Conservation (phyloP, 495 filamentous ascomycete genomes). For the Glarea lozoyensis region DNA sequence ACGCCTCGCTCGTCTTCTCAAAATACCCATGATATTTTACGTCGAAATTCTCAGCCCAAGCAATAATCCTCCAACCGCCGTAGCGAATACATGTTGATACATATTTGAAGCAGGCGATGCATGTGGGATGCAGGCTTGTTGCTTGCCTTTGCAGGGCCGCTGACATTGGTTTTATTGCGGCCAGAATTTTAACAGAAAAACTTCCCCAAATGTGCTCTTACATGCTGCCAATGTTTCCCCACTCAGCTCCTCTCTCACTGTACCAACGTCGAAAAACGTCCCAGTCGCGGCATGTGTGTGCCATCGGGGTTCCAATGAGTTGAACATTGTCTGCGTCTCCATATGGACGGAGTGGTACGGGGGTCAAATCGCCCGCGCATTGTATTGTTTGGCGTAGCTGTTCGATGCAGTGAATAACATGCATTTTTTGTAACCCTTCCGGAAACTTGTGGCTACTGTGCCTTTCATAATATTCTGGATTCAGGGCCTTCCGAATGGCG, state of each 20-base stretch:
- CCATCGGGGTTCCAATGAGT: constrained; percentile 7
- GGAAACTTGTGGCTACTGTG: constrained; percentile 5
- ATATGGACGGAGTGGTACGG: constrained; percentile 3
- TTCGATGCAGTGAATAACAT: constrained; percentile 14
- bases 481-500: constrained; percentile 10
- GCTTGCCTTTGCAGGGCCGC: too few species aligned
- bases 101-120: too few species aligned
- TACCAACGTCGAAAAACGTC: constrained; percentile 11
- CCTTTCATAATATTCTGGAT: constrained; percentile 12
- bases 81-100: too few species aligned
- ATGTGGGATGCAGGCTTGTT: too few species aligned
- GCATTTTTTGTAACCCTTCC: not conserved
- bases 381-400: constrained; percentile 13
- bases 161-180: too few species aligned
- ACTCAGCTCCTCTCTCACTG: constrained; percentile 5
- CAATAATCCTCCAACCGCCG: too few species aligned
- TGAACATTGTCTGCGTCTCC: constrained; percentile 1
- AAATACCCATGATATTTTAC: constrained; percentile 25
- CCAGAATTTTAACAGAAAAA: too few species aligned
- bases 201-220: too few species aligned
- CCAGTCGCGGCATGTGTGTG: constrained; percentile 13
- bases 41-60: too few species aligned
- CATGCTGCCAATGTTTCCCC: constrained; percentile 2
- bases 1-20: constrained; percentile 80
- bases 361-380: constrained; percentile 12